Evolutionary conservation across 495 filamentous ascomycete species (phyloP), one percentile per base, ranked within the genome.

Genomic region (Xylaria flabelliformis): DNA sequence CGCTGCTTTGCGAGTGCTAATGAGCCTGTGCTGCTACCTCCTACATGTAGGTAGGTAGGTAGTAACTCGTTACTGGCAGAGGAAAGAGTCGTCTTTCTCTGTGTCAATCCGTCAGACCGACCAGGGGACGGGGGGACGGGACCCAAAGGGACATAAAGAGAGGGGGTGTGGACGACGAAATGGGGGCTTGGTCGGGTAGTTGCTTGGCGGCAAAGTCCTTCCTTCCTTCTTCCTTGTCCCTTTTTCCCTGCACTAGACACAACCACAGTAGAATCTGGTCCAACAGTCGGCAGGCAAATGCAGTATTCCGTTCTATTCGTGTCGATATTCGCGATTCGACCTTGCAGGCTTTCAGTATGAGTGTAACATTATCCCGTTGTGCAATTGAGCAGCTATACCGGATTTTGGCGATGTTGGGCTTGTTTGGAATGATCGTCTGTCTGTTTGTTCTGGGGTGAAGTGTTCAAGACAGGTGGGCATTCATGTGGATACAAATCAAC

Each of bases 131-230:
- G 42, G 67, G 68, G 68, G 32, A 32, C 39, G n/a, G 46, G 46
- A 53, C 26, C 17, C 26, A 46, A 56, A 59, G 69, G 61, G 39
- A 71, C 69, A 71, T 58, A 56, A 46, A 58, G 32, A 41, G 36
- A 44, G 55, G 36, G 56, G 17, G 68, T 21, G 53, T 41, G 48
- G 67, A 50, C 39, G 67, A 15, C 8, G 67, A 39, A 59, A 58
- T n/a, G 51, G 66, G 67, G 67, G 24, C 50, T 64, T 65, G 69
- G 46, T 64, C 61, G 64, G 62, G 62, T 64, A 34, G 29, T 51
- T 34, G 68, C 69, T 71, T 71, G 69, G 69, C 69, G 39, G 53
- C 61, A 64, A 66, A 58, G 69, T 71, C 69, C 62, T 70, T 70
- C 41, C 26, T 29, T 29, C 26, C 26, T 29, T 29, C 1, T 29